Evolutionary conservation across 768 basidiomycete species (phyloP).

Genomic region (Termitomyces sp.): DNA sequence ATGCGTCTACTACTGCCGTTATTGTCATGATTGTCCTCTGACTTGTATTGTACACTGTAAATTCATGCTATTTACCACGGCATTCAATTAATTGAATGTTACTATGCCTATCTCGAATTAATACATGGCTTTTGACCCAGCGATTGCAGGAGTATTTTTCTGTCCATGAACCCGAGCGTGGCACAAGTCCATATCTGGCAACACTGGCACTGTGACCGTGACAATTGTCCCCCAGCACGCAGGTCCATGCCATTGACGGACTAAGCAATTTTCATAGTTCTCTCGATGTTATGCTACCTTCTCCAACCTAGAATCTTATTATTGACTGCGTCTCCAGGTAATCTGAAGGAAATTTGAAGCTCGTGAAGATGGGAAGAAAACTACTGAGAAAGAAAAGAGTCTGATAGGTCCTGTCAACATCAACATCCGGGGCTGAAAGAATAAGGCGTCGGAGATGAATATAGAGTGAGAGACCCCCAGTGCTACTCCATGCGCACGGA

Average conservation of each 20-base stretch:
- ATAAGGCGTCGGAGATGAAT: neutral
- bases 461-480: neutral
- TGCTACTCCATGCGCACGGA: neutral
- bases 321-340: neutral
- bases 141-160: too few species aligned
- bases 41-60: neutral
- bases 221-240: too few species aligned
- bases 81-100: neutral
- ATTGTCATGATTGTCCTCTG: neutral
- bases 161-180: too few species aligned
- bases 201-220: too few species aligned
- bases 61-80: neutral
- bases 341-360: neutral
- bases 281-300: neutral
- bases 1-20: neutral
- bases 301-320: neutral
- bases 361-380: neutral
- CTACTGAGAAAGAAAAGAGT: too few species aligned
- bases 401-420: too few species aligned
- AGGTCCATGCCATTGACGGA: too few species aligned
- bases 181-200: too few species aligned
- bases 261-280: too few species aligned
- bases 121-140: too few species aligned
- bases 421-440: neutral
- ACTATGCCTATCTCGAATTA: too few species aligned